These are phyloP conservation scores for Schizophyllum amplum DNA, from an alignment of 1,284 basidiomycete species.

Conservation along the genomic window DNA sequence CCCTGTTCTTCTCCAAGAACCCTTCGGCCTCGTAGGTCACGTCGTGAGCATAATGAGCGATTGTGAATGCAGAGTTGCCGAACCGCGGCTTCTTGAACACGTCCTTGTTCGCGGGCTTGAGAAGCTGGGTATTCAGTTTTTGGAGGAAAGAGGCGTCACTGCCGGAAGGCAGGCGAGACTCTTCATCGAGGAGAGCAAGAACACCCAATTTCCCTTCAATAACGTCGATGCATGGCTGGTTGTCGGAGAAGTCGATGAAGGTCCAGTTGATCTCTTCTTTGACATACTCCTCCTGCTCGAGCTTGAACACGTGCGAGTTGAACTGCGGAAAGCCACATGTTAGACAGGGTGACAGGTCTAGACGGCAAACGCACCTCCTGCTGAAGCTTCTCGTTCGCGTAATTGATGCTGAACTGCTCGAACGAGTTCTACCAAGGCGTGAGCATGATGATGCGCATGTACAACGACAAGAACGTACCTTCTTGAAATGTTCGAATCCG, in stretches of 20 bases:
- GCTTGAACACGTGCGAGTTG: constrained; percentile 98
- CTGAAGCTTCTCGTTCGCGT: constrained; percentile 97
- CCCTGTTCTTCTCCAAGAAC: constrained; percentile 98
- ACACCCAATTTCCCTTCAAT: constrained; percentile 98
- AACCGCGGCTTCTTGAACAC: constrained; percentile 99
- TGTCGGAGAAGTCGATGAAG: constrained; percentile 99
- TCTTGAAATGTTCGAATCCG: constrained; percentile 96
- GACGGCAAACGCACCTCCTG: constrained; percentile 60
- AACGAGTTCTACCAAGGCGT: constrained; percentile 75
- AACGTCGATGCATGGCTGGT: constrained; percentile 97
- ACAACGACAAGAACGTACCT: constrained; percentile 35
- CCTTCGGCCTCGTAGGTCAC: constrained; percentile 98
- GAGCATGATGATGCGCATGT: constrained; percentile 5
- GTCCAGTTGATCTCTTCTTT: constrained; percentile 99
- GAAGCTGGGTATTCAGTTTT: constrained; percentile 86
- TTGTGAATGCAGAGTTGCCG: constrained; percentile 94
- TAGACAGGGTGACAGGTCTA: constrained; percentile 1
- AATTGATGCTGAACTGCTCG: constrained; percentile 99
- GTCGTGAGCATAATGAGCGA: constrained; percentile 96
- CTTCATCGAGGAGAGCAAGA: constrained; percentile 92
- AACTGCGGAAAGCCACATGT: constrained; percentile 45
- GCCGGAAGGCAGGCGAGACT: constrained; percentile 93
- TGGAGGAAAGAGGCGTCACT: constrained; percentile 91
- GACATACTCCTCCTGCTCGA: constrained; percentile 99
- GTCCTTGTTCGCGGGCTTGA: constrained; percentile 78